A percentile compares a stretch with the other conserved stretches of the same genome.
These are phyloP conservation scores for Chrysophaeum taylorii DNA, from an alignment of 352 stramenopile species.

Conservation along the genomic window DNA sequence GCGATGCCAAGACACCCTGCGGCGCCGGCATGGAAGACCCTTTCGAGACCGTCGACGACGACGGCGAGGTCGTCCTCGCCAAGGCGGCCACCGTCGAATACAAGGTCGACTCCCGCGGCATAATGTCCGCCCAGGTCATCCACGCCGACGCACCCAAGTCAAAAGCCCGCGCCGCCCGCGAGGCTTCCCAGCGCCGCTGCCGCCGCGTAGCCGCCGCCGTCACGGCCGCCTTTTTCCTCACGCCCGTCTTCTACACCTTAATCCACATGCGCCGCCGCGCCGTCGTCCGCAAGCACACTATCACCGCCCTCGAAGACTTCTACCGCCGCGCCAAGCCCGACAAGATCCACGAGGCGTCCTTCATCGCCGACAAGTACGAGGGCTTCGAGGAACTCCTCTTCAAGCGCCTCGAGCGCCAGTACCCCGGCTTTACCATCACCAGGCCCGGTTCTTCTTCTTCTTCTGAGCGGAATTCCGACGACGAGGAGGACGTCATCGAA, in stretches of 20 bases:
- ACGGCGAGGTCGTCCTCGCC: not conserved
- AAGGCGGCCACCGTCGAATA: not conserved
- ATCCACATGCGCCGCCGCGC: not conserved
- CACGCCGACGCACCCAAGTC: not conserved
- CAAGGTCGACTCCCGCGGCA: not conserved
- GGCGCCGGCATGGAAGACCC: too few relatives aligned
- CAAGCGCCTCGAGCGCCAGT: not conserved
- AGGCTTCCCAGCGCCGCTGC: not conserved
- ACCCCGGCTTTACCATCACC: not conserved
- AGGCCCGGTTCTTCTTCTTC: too few relatives aligned
- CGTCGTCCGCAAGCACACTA: not conserved
- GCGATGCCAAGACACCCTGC: not conserved
- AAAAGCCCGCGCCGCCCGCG: not conserved
- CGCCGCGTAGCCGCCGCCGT: not conserved
- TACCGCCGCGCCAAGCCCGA: not conserved
- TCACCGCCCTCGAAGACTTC: not conserved
- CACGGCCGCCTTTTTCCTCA: not conserved
- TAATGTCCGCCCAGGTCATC: not conserved
- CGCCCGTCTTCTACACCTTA: not conserved
- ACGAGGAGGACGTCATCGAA: too few relatives aligned
- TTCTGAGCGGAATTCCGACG: too few relatives aligned
- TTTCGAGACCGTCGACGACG: slow-evolving; percentile 8
- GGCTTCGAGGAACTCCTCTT: slow-evolving; percentile 15
- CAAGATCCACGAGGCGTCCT: not conserved
- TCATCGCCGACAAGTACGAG: slow-evolving; percentile 11